phyloP scores from a whole-genome alignment of 2,329 filamentous ascomycete genomes.

The Fusarium denticulatum region DNA sequence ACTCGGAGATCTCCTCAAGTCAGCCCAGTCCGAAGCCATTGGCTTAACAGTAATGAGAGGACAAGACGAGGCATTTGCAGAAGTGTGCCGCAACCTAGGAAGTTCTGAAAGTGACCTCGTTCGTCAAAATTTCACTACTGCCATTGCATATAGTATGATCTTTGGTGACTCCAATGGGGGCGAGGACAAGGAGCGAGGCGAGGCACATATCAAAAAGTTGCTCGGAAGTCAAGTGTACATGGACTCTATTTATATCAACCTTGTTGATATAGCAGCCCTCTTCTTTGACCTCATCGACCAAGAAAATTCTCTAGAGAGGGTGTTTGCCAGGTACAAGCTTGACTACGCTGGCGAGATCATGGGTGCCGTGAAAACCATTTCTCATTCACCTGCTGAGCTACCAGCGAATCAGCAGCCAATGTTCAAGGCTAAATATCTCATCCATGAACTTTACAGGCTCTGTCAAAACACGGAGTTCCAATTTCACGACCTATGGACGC shows the following conservation, averaged over 20 bases:
- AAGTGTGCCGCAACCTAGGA: constrained; percentile 68
- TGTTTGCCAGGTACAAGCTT: constrained; percentile 69
- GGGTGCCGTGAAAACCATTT: constrained; percentile 73
- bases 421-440: constrained; percentile 81
- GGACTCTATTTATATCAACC: constrained; percentile 71
- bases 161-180: constrained; percentile 54
- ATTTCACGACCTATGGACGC: constrained; percentile 75
- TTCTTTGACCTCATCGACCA: constrained; percentile 83
- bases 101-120: constrained; percentile 67
- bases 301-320: constrained; percentile 76
- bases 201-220: constrained; percentile 73
- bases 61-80: constrained; percentile 69
- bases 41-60: constrained; percentile 86
- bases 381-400: constrained; percentile 71
- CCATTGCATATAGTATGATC: constrained; percentile 84
- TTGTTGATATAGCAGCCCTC: constrained; percentile 79
- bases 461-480: constrained; percentile 77
- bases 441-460: constrained; percentile 80
- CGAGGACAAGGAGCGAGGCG: constrained; percentile 62
- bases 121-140: constrained; percentile 76
- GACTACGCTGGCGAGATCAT: constrained; percentile 71
- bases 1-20: constrained; percentile 73
- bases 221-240: constrained; percentile 75
- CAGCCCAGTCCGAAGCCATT: constrained; percentile 79
- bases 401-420: constrained; percentile 86